Percentiles rank a stretch among this genome's conserved stretches.
These are phyloP conservation scores for Aspergillus ochraceoroseus DNA, from an alignment of 2,329 filamentous ascomycete species.

Conservation along the genomic window DNA sequence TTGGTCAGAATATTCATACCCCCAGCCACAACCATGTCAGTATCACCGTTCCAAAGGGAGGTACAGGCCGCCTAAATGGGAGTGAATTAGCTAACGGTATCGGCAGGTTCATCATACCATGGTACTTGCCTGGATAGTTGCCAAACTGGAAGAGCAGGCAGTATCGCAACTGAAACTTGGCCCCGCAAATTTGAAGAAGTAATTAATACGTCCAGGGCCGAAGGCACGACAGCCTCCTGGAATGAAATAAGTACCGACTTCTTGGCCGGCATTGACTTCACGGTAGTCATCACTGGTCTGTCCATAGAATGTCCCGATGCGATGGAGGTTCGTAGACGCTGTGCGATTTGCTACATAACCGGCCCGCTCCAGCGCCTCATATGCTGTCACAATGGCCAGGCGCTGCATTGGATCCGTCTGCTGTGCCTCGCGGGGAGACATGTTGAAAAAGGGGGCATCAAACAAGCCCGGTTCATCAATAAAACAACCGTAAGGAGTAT, in stretches of 20 bases:
- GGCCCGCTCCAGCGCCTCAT: slow-evolving; percentile 53
- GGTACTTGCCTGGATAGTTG: slow-evolving; percentile 59
- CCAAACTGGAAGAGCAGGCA: slow-evolving; percentile 68
- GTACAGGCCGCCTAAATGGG: slow-evolving; percentile 51
- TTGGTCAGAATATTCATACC: slow-evolving; percentile 71
- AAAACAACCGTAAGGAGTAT: slow-evolving; percentile 67
- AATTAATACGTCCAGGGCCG: slow-evolving; percentile 62
- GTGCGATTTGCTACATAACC: slow-evolving; percentile 52
- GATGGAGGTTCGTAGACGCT: slow-evolving; percentile 57
- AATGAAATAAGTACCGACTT: slow-evolving; percentile 64
- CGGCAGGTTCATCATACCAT: too few species aligned
- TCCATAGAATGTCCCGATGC: slow-evolving; percentile 68
- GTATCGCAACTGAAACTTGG: slow-evolving; percentile 68
- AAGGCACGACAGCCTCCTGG: slow-evolving; percentile 59
- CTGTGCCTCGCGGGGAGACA: slow-evolving; percentile 67
- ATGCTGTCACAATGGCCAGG: slow-evolving; percentile 62
- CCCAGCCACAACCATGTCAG: slow-evolving; percentile 73
- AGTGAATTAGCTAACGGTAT: not conserved
- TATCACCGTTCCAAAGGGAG: slow-evolving; percentile 66
- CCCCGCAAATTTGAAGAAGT: slow-evolving; percentile 70
- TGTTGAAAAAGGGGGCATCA: slow-evolving; percentile 71
- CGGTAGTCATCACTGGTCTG: slow-evolving; percentile 62
- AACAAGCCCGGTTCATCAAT: slow-evolving; percentile 66
- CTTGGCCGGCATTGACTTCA: slow-evolving; percentile 66
- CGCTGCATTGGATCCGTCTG: slow-evolving; percentile 57